Conservation (phyloP, 495 filamentous ascomycete species). For the Hypoxylon fuscum region DNA sequence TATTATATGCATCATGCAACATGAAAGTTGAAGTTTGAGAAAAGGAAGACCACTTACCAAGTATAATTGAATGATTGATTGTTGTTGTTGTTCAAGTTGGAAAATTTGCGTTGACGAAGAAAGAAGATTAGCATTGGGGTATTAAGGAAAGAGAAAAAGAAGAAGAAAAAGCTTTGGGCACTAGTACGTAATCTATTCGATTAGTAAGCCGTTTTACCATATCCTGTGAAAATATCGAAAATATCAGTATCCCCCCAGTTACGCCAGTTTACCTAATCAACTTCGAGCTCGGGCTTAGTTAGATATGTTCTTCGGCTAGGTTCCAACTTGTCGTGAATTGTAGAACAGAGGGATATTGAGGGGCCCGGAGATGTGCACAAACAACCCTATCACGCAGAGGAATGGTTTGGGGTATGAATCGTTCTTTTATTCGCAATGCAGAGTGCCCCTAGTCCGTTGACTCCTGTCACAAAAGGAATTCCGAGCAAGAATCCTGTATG, state of each 20-base stretch:
- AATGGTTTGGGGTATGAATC: constrained; percentile 38
- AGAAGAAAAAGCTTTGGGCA: neutral
- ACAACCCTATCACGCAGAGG: constrained; percentile 7
- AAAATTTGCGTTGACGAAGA: neutral
- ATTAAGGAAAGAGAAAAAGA: neutral
- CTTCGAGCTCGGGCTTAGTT: too few species aligned
- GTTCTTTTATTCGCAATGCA: constrained; percentile 40
- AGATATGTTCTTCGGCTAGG: too few species aligned
- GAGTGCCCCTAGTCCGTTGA: constrained; percentile 38
- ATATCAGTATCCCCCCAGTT: too few species aligned
- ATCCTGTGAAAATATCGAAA: constrained; percentile 1
- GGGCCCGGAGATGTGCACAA: too few species aligned
- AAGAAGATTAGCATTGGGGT: neutral
- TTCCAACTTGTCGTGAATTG: too few species aligned
- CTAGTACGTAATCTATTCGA: constrained; percentile 9
- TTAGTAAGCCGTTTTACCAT: constrained; percentile 19
- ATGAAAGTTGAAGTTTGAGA: neutral
- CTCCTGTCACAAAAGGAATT: constrained; percentile 42
- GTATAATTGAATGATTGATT: neutral
- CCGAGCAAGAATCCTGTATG: constrained; percentile 28
- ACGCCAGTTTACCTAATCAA: too few species aligned
- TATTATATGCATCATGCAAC: constrained; percentile 60
- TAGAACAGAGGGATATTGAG: too few species aligned
- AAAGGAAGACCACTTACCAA: constrained; percentile 27
- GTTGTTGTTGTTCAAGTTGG: constrained; percentile 1